Evolutionary conservation across 2,329 filamentous ascomycete species (phyloP).

Genomic region (Bipolaris cookei): DNA sequence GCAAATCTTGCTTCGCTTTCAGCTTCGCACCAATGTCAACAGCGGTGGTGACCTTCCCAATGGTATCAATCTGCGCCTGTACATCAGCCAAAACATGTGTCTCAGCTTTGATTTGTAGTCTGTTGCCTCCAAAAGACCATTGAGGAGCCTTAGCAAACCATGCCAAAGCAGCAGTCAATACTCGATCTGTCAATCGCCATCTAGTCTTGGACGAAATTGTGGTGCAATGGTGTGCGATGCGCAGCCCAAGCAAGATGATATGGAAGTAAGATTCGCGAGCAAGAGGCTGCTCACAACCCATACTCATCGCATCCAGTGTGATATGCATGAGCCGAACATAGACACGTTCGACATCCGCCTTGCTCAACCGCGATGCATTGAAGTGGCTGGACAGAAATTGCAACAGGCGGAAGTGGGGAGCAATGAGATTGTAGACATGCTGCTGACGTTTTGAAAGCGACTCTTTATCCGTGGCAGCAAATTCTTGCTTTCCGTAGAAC

Average conservation of each 20-base stretch:
- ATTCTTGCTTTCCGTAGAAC: slow-evolving; percentile 89
- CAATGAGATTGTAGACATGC: slow-evolving; percentile 78
- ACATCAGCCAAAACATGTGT: slow-evolving; percentile 81
- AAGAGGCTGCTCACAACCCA: slow-evolving; percentile 77
- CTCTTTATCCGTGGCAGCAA: slow-evolving; percentile 85
- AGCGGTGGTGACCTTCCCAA: slow-evolving; percentile 64
- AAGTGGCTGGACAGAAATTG: slow-evolving; percentile 95
- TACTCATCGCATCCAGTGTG: slow-evolving; percentile 73
- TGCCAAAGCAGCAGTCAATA: slow-evolving; percentile 81
- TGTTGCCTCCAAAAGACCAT: slow-evolving; percentile 96
- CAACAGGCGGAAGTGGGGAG: slow-evolving; percentile 82
- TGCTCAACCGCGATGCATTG: slow-evolving; percentile 87
- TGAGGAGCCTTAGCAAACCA: slow-evolving; percentile 87
- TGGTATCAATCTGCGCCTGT: slow-evolving; percentile 66
- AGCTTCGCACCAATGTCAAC: slow-evolving; percentile 65
- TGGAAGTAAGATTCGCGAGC: slow-evolving; percentile 92
- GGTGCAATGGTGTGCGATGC: slow-evolving; percentile 75
- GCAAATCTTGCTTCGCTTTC: slow-evolving; percentile 80
- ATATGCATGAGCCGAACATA: slow-evolving; percentile 81
- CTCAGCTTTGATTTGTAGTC: slow-evolving; percentile 92
- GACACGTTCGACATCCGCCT: slow-evolving; percentile 77
- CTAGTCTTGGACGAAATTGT: slow-evolving; percentile 67
- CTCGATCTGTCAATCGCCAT: slow-evolving; percentile 86
- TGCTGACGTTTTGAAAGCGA: slow-evolving; percentile 77
- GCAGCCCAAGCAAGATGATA: slow-evolving; percentile 80